Evolutionary conservation across 179 eudicot genomes (phyloP).

Genomic region (Monotropa hypopitys): DNA sequence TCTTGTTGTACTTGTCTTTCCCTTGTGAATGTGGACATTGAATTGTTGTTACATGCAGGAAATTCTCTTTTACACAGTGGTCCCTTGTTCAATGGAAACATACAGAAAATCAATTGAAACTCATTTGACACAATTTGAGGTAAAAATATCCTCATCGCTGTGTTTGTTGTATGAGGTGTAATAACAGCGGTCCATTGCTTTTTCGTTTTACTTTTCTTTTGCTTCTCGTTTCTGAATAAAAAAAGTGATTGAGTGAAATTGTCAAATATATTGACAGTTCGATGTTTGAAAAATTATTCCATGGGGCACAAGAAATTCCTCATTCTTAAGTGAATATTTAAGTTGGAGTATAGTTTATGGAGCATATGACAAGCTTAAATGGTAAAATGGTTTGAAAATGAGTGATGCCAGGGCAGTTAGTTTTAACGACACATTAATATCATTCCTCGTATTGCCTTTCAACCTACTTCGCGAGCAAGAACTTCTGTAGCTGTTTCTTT

Average conservation of each 20-base stretch:
- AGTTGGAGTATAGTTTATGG: background rate
- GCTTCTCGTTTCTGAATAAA: background rate
- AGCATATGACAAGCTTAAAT: background rate
- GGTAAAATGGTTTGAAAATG: background rate
- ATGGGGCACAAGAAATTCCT: background rate
- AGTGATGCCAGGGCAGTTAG: background rate
- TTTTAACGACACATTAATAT: background rate
- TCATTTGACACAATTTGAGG: constrained; percentile 48
- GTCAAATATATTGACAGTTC: background rate
- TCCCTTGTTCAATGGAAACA: constrained; percentile 60
- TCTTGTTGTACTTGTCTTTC: constrained; percentile 7
- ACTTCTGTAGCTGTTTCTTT: background rate
- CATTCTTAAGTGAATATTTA: background rate
- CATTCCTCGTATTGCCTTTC: background rate
- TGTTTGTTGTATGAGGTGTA: background rate
- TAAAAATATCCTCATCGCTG: constrained; percentile 11
- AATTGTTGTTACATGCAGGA: constrained; percentile 30
- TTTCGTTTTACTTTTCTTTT: background rate
- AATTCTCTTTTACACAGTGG: constrained; percentile 60
- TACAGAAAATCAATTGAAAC: constrained; percentile 67
- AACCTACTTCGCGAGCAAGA: background rate
- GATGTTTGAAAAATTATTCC: background rate
- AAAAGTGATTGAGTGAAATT: background rate
- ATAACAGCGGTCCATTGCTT: background rate
- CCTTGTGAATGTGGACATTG: background rate